Evolutionary conservation across 139 green algal genomes (phyloP).

Genomic region (Chlorella sp.): DNA sequence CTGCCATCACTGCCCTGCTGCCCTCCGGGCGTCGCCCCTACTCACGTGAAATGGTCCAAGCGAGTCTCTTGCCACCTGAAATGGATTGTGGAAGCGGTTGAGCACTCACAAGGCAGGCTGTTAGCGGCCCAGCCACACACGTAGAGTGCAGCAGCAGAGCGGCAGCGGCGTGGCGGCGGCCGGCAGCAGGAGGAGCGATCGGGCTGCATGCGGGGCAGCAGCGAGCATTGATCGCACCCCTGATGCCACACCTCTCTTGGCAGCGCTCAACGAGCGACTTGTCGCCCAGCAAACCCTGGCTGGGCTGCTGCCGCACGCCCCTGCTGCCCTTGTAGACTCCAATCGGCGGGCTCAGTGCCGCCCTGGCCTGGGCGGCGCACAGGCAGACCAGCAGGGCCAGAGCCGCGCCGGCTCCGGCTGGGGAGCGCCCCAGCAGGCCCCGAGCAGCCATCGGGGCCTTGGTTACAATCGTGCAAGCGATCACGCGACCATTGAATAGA

Average conservation of each 20-base stretch:
- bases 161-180: no score
- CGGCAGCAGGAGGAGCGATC: no score
- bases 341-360: not conserved
- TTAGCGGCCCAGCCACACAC: no score
- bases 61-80: not conserved
- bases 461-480: not conserved
- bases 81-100: no score
- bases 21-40: no score
- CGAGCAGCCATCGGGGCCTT: not conserved
- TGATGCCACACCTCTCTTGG: not conserved
- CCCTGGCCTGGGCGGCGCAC: not conserved
- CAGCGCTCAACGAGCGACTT: constrained; percentile 7
- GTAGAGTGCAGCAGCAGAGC: no score
- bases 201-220: no score
- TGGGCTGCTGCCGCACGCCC: not conserved
- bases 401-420: no score
- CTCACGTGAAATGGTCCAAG: constrained; percentile 42
- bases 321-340: not conserved
- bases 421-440: not conserved
- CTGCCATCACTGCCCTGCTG: no score
- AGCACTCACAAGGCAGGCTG: no score
- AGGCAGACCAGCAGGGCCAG: not conserved
- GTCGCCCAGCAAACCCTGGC: not conserved
- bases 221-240: no score
- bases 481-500: not conserved